Evolutionary conservation across 2,329 filamentous ascomycete species (phyloP), one percentile per base, ranked within the genome.

Genomic region (Monosporascus sp.): DNA sequence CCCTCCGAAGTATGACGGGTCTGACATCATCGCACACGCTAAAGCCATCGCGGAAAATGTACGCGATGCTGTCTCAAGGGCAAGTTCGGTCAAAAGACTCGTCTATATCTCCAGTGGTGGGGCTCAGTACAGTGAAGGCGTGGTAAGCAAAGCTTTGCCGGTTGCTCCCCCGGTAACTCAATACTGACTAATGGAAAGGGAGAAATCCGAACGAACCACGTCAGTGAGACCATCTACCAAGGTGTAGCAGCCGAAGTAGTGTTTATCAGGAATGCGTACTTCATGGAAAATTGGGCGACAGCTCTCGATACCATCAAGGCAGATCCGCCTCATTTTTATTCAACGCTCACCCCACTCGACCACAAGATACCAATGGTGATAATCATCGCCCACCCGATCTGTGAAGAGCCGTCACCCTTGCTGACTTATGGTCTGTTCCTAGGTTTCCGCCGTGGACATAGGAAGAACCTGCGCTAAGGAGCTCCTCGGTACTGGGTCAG

Each of bases 281-380:
- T 73, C 35, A 73, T 72, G 68, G 69, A 74, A 55, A 73, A 73
- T 48, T 73, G 70, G 71, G 62, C 61, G 3, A 54, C 56, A 50
- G 51, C 53, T 2, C 25, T 66, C 1, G 60, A 66, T 18, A 69
- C 65, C 0, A 54, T 72, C 36, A 57, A 60, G 18, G 55, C 37
- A 0, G 49, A 60, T 1, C 44, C 60, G 0, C 65, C 67, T 1
- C 70, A 67, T 57, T 66, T 74, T 51, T 66, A 55, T 48, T 70
- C 70, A 0, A 65, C 67, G 1, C 59, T 72, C 17, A 67, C 67
- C 0, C 71, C 71, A 0, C 43, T 68, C 2, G 67, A 71, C 9
- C 65, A 56, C 39, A 55, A 64, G 22, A 31, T 70, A 9, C 64
- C 65, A 1, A 71, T 72, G 69, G 63, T 60, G 14, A 35, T 14